Base-by-base conservation (phyloP, 176 grass and related monocot genomes). In the Hordeum marinum region DNA sequence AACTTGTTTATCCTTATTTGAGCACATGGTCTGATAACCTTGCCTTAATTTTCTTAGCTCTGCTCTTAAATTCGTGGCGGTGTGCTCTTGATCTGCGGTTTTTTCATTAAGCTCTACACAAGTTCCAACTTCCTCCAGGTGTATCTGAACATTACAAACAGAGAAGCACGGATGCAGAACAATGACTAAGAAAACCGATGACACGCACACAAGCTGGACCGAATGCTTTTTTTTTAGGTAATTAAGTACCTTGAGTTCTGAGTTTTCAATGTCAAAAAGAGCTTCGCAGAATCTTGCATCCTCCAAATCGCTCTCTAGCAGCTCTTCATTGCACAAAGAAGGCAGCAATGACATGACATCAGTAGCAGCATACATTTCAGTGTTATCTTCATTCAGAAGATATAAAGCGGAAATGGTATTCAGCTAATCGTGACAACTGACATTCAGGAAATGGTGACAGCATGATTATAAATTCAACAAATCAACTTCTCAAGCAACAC, bases 31-130 rank as follows among this genome's bases (percentile, higher is more conserved):
- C 37, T 79, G 78, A 67, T 79, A 94, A 76, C 79, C 80, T 43
- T 86, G 58, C 54, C 91, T 89, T 40, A 89, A 64, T 63, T 86
- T 91, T 74, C 6, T 81, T 29, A 94, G 1, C 45, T 91, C 80
- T 63, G 35, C 35, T 80, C 48, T 82, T 43, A 85, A 64, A 82
- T 72, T 80, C 52, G 11, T 10, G 10, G 11, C 50, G 37, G 69
- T 72, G 15, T 40, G 81, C 32, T 66, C 57, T 8, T 80, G 43
- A 83, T 73, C 66, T 3, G 61, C 21, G 7, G 54, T 42, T 27
- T 67, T 73, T 13, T 72, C 72, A 35, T 5, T 29, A 63, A 70
- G 8, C 6, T 61, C 21, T 58, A 29, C 45, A 55, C 20, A 12
- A 58, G 9, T 24, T 63, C 82, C 78, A 52, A 61, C 0, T 57